Conservation (phyloP, 176 grass and related monocot genomes). For the Raddia distichophylla region DNA sequence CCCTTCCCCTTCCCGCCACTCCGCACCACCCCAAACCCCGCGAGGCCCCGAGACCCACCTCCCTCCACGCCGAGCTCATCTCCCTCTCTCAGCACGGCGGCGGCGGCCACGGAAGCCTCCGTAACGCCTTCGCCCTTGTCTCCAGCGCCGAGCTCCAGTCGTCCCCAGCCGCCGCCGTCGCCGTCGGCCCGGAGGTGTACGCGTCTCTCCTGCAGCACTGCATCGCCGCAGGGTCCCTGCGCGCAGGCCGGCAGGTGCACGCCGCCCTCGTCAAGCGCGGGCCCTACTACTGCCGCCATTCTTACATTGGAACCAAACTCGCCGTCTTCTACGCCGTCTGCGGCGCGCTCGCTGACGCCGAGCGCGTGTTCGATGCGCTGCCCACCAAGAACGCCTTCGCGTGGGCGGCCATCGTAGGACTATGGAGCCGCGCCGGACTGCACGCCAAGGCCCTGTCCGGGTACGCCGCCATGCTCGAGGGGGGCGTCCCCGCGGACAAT, state of each 20-base stretch:
- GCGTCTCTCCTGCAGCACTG: constrained; percentile 51
- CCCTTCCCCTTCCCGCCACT: constrained; percentile 44
- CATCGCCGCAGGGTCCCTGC: constrained; percentile 28
- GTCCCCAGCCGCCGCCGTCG: not conserved
- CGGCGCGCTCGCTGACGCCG: constrained; percentile 43
- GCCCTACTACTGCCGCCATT: constrained; percentile 50
- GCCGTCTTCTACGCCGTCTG: constrained; percentile 48
- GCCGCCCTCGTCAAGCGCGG: constrained; percentile 43
- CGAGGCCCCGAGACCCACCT: constrained; percentile 7
- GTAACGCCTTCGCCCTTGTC: constrained; percentile 45
- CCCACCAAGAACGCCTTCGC: constrained; percentile 47
- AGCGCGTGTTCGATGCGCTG: constrained; percentile 35
- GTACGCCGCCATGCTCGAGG: constrained; percentile 42
- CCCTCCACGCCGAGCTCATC: constrained; percentile 30
- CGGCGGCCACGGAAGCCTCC: constrained; percentile 15
- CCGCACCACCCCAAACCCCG: constrained; percentile 33
- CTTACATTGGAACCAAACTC: constrained; percentile 53
- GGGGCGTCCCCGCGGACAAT: constrained; percentile 46
- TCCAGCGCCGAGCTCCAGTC: constrained; percentile 38
- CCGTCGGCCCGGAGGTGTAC: constrained; percentile 49
- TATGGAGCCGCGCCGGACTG: constrained; percentile 41
- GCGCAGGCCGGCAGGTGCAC: constrained; percentile 47
- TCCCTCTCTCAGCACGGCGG: constrained; percentile 38
- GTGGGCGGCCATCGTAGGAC: constrained; percentile 45
- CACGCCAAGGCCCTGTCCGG: constrained; percentile 36